Percentiles rank a stretch among this genome's conserved stretches.
phyloP scores from a whole-genome alignment of 1,139 yeast genomes.

The Insectozyma bohioensis region DNA sequence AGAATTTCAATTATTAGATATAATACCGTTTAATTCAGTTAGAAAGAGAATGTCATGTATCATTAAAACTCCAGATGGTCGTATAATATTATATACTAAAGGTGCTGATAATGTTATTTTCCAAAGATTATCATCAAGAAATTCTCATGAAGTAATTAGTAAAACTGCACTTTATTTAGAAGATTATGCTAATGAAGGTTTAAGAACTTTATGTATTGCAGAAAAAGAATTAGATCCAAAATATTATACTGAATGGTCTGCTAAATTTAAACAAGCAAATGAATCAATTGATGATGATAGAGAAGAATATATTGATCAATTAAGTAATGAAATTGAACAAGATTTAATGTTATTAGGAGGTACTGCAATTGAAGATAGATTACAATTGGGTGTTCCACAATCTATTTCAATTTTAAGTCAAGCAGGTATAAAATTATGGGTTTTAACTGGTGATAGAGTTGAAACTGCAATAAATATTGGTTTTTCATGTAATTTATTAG shows the following conservation, averaged over 20 bases:
- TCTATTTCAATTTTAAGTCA: conserved; percentile 79
- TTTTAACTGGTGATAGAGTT: conserved; percentile 93
- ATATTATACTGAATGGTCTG: conserved; percentile 67
- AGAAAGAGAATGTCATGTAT: conserved; percentile 76
- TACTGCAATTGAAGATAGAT: conserved; percentile 94
- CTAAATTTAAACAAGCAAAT: conserved; percentile 66
- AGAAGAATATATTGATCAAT: conserved; percentile 73
- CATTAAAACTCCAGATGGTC: conserved; percentile 46
- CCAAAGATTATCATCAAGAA: conserved; percentile 54
- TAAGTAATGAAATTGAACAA: conserved; percentile 79
- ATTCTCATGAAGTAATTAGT: conserved; percentile 35
- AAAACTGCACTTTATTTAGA: conserved; percentile 79
- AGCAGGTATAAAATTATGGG: conserved; percentile 97
- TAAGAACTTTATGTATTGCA: conserved; percentile 92
- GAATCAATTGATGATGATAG: conserved; percentile 73
- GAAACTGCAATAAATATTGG: conserved; percentile 99
- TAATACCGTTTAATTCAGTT: conserved; percentile 84
- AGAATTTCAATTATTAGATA: conserved; percentile 73
- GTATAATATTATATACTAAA: conserved; percentile 55
- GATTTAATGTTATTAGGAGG: conserved; percentile 81
- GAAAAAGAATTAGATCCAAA: conserved; percentile 66
- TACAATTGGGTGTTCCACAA: conserved; percentile 96
- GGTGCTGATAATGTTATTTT: conserved; percentile 96
- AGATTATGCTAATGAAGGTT: conserved; percentile 94
- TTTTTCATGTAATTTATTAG: conserved; percentile 87